Conservation (phyloP, 345 rosid species). For the Garcia nutans region DNA sequence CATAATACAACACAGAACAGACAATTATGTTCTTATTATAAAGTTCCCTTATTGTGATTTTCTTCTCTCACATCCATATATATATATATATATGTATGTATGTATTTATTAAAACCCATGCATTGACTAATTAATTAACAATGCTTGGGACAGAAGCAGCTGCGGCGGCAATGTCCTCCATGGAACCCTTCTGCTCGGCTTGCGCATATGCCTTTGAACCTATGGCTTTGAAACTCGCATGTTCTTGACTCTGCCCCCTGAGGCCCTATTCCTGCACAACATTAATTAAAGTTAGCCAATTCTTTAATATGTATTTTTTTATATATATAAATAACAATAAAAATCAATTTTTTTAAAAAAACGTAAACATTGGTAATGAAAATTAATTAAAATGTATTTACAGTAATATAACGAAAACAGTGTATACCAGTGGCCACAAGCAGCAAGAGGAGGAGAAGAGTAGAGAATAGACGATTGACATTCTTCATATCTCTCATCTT, state of each 20-base stretch:
- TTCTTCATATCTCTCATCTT: not conserved
- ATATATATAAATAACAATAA: too few relatives aligned
- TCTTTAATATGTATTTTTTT: too few relatives aligned
- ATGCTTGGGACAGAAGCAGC: constrained; percentile 42
- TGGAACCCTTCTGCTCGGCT: constrained; percentile 40
- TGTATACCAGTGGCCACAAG: not conserved
- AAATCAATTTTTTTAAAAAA: too few relatives aligned
- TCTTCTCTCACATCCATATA: too few relatives aligned
- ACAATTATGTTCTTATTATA: too few relatives aligned
- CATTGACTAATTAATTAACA: constrained; percentile 27
- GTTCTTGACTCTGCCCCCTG: constrained; percentile 34
- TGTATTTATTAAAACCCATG: too few relatives aligned
- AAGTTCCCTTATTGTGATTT: too few relatives aligned
- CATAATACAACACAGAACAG: too few relatives aligned
- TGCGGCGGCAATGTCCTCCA: constrained; percentile 40
- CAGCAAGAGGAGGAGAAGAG: not conserved
- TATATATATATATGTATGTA: too few relatives aligned
- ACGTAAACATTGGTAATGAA: too few relatives aligned
- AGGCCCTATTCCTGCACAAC: constrained; percentile 11
- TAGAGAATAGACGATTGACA: not conserved
- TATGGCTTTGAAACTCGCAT: constrained; percentile 43
- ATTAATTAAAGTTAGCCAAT: not conserved
- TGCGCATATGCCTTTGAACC: constrained; percentile 36
- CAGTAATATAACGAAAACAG: not conserved
- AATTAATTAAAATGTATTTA: not conserved